phyloP scores from a whole-genome alignment of 768 basidiomycete species.

The Hortiboletus campestris region DNA sequence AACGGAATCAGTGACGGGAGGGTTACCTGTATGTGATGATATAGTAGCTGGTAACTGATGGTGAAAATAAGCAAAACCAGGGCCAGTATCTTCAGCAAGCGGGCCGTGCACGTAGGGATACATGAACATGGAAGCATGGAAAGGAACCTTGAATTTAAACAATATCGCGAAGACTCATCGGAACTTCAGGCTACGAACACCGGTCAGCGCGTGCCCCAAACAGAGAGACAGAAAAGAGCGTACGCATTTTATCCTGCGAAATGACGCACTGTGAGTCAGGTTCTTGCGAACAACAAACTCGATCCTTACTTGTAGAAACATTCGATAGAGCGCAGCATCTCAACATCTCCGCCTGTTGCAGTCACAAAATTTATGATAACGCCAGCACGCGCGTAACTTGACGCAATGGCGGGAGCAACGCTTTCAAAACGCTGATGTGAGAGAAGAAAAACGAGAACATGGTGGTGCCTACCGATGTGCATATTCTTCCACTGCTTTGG shows the following conservation, averaged over 20 bases:
- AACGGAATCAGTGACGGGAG: constrained; percentile 36
- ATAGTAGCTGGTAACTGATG: constrained; percentile 47
- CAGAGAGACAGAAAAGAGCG: constrained; percentile 30
- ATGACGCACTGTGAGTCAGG: constrained; percentile 14
- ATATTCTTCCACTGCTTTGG: constrained; percentile 96
- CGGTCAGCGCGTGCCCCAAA: constrained; percentile 16
- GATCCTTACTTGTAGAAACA: constrained; percentile 89
- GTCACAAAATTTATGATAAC: constrained; percentile 97
- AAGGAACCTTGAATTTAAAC: constrained; percentile 55
- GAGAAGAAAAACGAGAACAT: not conserved
- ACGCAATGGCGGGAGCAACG: constrained; percentile 84
- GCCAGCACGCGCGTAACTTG: constrained; percentile 80
- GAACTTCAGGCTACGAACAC: constrained; percentile 76
- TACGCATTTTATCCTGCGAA: constrained; percentile 82
- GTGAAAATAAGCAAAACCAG: constrained; percentile 37
- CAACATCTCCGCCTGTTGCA: constrained; percentile 95
- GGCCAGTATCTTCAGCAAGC: constrained; percentile 33
- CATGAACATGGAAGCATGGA: constrained; percentile 50
- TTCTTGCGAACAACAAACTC: not conserved
- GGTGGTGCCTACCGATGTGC: constrained; percentile 72
- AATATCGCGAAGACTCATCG: constrained; percentile 86
- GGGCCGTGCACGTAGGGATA: constrained; percentile 73
- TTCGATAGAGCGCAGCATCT: constrained; percentile 97
- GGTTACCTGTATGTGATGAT: constrained; percentile 45
- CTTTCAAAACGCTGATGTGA: constrained; percentile 37